Conservation (phyloP, 106 monocot genomes). For the Iris macrosiphon region DNA sequence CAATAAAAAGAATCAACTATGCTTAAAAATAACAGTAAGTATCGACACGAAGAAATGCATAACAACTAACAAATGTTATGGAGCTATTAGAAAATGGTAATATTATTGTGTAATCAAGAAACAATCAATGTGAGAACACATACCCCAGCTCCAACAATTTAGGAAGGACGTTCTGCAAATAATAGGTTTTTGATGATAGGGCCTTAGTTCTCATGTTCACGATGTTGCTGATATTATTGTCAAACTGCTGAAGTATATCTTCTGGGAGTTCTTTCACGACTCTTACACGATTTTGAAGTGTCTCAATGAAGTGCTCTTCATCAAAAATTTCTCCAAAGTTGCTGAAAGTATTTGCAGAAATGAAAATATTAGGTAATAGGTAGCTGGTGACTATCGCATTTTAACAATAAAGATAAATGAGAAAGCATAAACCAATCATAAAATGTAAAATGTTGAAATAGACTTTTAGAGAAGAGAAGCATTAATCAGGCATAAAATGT, state of each 20-base stretch:
- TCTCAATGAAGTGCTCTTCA: conserved; percentile 78
- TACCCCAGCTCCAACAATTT: conserved; percentile 76
- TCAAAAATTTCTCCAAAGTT: conserved; percentile 94
- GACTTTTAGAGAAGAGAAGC: conserved; percentile 1
- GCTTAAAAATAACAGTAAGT: no score
- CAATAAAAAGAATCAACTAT: no score
- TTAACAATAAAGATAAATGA: neutral
- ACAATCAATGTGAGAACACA: no score
- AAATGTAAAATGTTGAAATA: no score
- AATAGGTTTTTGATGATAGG: conserved; percentile 51
- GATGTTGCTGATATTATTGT: conserved; percentile 83
- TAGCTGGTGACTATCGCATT: no score
- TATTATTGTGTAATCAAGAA: no score
- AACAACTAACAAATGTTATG: no score
- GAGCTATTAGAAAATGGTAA: no score
- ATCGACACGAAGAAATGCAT: no score
- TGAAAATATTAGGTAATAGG: neutral
- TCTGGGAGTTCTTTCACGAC: conserved; percentile 71
- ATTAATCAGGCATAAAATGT: no score
- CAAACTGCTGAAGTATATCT: conserved; percentile 56
- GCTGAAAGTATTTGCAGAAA: conserved; percentile 40
- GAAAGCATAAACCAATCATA: no score
- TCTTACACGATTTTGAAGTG: conserved; percentile 53
- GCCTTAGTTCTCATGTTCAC: conserved; percentile 82
- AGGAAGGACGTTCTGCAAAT: conserved; percentile 74